A percentile compares a stretch with the other conserved stretches of the same genome.
Evolutionary conservation across 2,329 filamentous ascomycete genomes (phyloP).

Genomic region (Drechslera avenae): DNA sequence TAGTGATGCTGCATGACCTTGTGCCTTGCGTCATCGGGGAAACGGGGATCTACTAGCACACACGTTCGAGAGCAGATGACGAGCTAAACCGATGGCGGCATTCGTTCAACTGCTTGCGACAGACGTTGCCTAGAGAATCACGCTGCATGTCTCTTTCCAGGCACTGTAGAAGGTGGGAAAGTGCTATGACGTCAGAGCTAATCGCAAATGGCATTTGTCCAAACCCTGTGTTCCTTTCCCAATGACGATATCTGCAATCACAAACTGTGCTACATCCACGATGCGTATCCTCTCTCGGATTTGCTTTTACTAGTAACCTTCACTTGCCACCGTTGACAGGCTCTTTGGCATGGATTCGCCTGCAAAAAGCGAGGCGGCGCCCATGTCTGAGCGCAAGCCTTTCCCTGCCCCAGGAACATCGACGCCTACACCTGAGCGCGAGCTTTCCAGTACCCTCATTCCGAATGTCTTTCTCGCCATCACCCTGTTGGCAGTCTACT

Average conservation of each 20-base stretch:
- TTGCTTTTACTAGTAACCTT: not conserved
- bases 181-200: too few relatives aligned
- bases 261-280: conserved; percentile 1
- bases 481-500: conserved; percentile 11
- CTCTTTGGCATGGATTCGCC: conserved; percentile 15
- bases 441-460: conserved; percentile 18
- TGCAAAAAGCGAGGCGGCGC: conserved; percentile 9
- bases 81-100: too few relatives aligned
- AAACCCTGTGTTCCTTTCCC: too few relatives aligned
- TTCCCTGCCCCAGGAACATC: conserved; percentile 9
- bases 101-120: too few relatives aligned
- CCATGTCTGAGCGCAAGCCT: conserved; percentile 18
- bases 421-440: conserved; percentile 12
- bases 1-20: too few relatives aligned
- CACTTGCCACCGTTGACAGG: not conserved
- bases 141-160: too few relatives aligned
- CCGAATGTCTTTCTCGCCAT: conserved; percentile 21
- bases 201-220: too few relatives aligned
- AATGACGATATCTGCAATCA: too few relatives aligned
- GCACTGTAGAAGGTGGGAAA: too few relatives aligned
- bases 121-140: too few relatives aligned
- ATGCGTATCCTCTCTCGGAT: conserved; percentile 3
- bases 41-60: too few relatives aligned
- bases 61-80: not conserved
- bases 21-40: too few relatives aligned